Evolutionary conservation across 169 alveolate species (phyloP), one percentile per base, ranked within the genome.

Genomic region (Cryptosporidium ubiquitum): DNA sequence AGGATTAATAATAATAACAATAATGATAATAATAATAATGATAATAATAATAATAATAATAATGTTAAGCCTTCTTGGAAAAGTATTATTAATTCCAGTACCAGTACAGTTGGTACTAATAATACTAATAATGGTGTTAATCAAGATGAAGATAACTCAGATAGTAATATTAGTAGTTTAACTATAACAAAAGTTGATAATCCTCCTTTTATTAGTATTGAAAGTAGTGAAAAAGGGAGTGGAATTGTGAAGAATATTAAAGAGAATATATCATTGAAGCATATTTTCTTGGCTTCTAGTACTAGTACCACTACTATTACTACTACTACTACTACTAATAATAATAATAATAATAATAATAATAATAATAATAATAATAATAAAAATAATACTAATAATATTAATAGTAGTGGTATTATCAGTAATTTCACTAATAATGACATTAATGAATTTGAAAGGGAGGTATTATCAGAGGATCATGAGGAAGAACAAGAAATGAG

Each of bases 231-330:
- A 23, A 55, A 55, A 26, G 20, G 16, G 10, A 10, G 37, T n/a
- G 37, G 66, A 26, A 55, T 55, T 55, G 66, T 55, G 16, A 55
- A 55, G 20, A 55, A 55, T 55, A 55, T 55, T 55, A 55, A 55
- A 12, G 31, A 70, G 29, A 70, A 35, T 42, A 70, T 44, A 10
- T n/a, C 44, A 49, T 51, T 44, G 14, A 40, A 70, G 39, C 44
- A 44, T 42, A 70, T 47, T 37, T 10, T 70, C n/a, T 5, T 70
- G 10, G 44, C 29, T 37, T 16, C 18, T 44, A 26, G 16, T 47
- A 23, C n/a, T 70, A 20, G 1, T 47, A 44, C 29, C 4, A 51
- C 26, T 31, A 31, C 69, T 55, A 55, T 14, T 55, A 20, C n/a
- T 55, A 55, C 16, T 55, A 55, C 35, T 20, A 55, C 55, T 14